Base-by-base conservation (phyloP, 768 basidiomycete species). In the Panaeolus cyanescens region DNA sequence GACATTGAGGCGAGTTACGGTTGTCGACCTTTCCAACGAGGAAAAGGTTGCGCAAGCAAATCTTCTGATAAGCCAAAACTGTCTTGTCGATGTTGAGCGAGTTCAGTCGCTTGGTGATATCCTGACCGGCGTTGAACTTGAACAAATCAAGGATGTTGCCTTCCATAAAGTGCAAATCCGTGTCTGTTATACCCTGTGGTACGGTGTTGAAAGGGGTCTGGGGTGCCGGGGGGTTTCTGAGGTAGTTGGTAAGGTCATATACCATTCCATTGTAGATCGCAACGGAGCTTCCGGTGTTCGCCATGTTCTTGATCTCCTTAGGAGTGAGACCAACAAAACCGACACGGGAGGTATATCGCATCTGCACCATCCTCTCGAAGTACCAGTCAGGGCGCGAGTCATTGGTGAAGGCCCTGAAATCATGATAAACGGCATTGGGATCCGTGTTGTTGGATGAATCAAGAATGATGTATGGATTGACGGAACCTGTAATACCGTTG, bases 351-450 rank as follows among this genome's bases (percentile, higher is more conserved):
- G 86, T 89, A 80, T 90, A 97, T 6, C 97, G 91, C 90, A 99
- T 90, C 70, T 85, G 73, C 2, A 92, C 91, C 97, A 99, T 99
- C 61, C 80, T 82, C 77, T 99, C 91, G 65, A 92, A 95, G 74
- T 99, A 99, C 97, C 97, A 99, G 71, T 99, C 97, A 0, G 97
- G 96, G 8, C 97, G 86, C 0, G 91, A 90, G 69, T 99, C 96
- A 61, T 88, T 91, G 33, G 89, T 90, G 70, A 81, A 88, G 0
- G 89, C 89, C 17, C 96, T 91, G 85, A 99, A 99, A 72, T 99
- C 96, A 72, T 99, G 97, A 72, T 99, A 99, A 67, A 87, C 80
- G 0, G 90, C 80, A 68, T 95, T 91, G 17, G 77, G 69, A 63
- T 92, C 89, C 20, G 89, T 85, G 70, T 84, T 83, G 77, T 99